A percentile compares a stretch with the other conserved stretches of the same genome.
Evolutionary conservation across 176 grass and related monocot genomes (phyloP).

Genomic region (Eremochloa ophiuroides): DNA sequence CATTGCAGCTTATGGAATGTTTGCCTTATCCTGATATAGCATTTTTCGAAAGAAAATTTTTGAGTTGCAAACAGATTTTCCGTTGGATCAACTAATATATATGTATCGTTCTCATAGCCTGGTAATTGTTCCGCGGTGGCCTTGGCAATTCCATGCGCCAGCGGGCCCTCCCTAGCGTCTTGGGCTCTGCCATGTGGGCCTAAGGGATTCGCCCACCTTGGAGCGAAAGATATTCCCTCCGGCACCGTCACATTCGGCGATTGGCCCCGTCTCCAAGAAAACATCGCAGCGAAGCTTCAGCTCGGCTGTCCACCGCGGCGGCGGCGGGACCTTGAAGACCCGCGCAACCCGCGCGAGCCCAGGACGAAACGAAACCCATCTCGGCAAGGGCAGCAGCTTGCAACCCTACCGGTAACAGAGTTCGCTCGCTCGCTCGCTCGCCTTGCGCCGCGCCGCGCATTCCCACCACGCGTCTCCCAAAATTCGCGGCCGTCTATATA

Average conservation of each 20-base stretch:
- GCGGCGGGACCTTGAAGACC: neutral
- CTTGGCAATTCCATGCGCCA: neutral
- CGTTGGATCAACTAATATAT: too few relatives aligned
- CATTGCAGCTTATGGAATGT: too few relatives aligned
- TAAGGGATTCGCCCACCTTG: neutral
- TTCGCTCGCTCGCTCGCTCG: neutral
- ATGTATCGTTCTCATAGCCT: neutral
- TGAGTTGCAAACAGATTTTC: too few relatives aligned
- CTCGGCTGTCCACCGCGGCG: neutral
- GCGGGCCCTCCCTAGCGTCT: neutral
- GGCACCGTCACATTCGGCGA: neutral
- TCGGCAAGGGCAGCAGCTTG: neutral
- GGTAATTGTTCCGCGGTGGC: neutral
- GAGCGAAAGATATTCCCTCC: neutral
- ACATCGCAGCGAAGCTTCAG: neutral
- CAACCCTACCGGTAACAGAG: constrained; percentile 41
- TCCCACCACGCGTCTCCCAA: constrained; percentile 54
- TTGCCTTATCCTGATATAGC: too few relatives aligned
- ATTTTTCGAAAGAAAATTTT: too few relatives aligned
- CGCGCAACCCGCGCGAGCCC: constrained; percentile 21
- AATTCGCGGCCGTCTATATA: constrained; percentile 36
- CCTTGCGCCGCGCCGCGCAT: constrained; percentile 31
- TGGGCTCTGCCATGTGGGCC: neutral
- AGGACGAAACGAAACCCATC: neutral
- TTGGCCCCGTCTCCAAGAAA: neutral